Evolutionary conservation across 495 filamentous ascomycete species (phyloP), one percentile per base, ranked within the genome.

Genomic region (Xylaria bambusicola): DNA sequence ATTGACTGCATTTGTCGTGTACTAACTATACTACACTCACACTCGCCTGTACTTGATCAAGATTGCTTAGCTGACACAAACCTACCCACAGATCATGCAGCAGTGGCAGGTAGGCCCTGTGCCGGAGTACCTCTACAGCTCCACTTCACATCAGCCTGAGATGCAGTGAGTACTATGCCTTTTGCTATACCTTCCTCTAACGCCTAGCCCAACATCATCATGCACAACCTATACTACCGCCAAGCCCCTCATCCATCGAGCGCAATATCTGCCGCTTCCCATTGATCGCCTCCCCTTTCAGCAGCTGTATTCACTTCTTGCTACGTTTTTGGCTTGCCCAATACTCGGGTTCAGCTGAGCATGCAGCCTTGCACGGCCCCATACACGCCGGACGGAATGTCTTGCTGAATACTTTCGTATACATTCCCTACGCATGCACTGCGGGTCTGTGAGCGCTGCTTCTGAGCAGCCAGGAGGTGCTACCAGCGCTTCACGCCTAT

Each of bases 41-140:
- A 15, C 23, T 44, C 29, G 10, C 29, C 29, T 33, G 29, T 5
- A 33, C 29, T 33, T 5, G 10, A 10, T 10, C 10, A 10, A 33
- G 5, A 10, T 41, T 3, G 64, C 52, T 58, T 61, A 64, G 56
- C 67, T 70, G 49, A 70, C 67, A 52, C 61, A 64, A 66, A n/a
- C n/a, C 66, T 69, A 62, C 66, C 69, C 66, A 62, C 67, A 77
- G 75, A 76, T 63, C 69, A 81, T 81, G 78, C 74, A 81, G 73
- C 73, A 79, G 72, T 80, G 77, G 78, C 78, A 76, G 68, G 76
- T 80, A 66, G 58, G 74, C 60, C 73, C 78, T 59, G 66, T 75
- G 69, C 67, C 73, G 65, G 77, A 75, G 68, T 78, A 79, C 72
- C 56, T 80, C 47, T 72, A 65, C 66, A 60, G 75, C 70, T 75